phyloP scores from a whole-genome alignment of 192 early-diverging fungal genomes.

The Mortierella hygrophila region DNA sequence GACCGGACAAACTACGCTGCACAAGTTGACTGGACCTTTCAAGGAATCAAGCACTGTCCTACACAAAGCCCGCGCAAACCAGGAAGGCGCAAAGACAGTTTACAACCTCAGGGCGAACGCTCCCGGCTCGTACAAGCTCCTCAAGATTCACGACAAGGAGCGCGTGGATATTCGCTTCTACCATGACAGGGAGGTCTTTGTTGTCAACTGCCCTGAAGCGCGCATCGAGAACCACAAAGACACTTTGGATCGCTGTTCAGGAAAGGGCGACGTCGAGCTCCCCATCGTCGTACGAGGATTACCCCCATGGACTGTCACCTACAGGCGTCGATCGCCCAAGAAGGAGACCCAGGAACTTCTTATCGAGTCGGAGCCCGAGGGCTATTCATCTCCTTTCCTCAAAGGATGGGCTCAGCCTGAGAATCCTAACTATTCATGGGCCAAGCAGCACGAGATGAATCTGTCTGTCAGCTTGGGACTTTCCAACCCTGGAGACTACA shows the following conservation, averaged over 20 bases:
- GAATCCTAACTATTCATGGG: constrained; percentile 35
- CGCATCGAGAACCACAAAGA: constrained; percentile 35
- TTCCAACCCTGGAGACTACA: constrained; percentile 28
- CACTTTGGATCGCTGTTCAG: constrained; percentile 31
- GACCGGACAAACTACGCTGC: constrained; percentile 19
- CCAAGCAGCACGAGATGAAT: constrained; percentile 49
- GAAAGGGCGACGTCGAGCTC: constrained; percentile 45
- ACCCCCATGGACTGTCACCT: constrained; percentile 43
- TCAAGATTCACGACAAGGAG: constrained; percentile 30
- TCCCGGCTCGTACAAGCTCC: constrained; percentile 35
- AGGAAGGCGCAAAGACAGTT: constrained; percentile 18
- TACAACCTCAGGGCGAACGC: constrained; percentile 30
- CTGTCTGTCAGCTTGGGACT: constrained; percentile 39
- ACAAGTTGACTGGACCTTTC: constrained; percentile 34
- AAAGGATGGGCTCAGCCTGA: constrained; percentile 43
- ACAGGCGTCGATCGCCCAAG: constrained; percentile 12
- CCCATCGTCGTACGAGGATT: constrained; percentile 37
- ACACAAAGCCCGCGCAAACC: constrained; percentile 19
- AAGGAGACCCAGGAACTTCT: constrained; percentile 25
- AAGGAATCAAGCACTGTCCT: constrained; percentile 32
- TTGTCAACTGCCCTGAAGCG: constrained; percentile 42
- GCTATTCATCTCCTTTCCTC: constrained; percentile 41
- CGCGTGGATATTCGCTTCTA: constrained; percentile 37
- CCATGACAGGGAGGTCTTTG: constrained; percentile 39
- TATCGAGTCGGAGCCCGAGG: constrained; percentile 37